Evolutionary conservation across 2,329 filamentous ascomycete genomes (phyloP), one percentile per base, ranked within the genome.

Genomic region (Paracoccidioides lutzii): DNA sequence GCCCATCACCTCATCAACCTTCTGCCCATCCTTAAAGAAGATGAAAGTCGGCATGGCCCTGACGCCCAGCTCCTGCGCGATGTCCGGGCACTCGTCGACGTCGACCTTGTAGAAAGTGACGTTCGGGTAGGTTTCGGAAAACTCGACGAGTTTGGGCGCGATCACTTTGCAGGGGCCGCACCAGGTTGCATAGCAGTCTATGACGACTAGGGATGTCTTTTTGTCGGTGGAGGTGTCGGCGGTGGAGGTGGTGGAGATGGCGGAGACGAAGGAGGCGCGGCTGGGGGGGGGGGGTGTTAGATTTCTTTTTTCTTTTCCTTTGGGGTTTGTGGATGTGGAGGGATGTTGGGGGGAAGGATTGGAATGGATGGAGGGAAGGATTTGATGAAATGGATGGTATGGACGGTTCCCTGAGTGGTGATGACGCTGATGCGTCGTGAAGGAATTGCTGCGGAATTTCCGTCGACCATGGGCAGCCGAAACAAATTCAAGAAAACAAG

Each of bases 111-210:
- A 70, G 63, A 81, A 81, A 33, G 73, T 72, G 28, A 80, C 67
- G 56, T 75, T 73, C 30, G 69, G 62, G 63, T 80, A 76, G 48
- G 73, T 71, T 54, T 75, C 71, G 57, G 77, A 78, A 55, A 80
- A 71, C 60, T 75, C 68, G 55, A 75, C 73, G 63, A 80, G 75
- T 59, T 76, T 68, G 35, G 78, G 78, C 3, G 73, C 73, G 55
- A 81, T 78, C 38, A 74, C 70, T 63, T 78, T 78, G 72, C 78
- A 81, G 33, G 78, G 78, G 1, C 78, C 78, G 64, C 78, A 80
- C 78, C 79, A 81, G 59, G 75, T 75, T 12, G 76, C 76, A 64
- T 75, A 77, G 71, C 77, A 78, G 66, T 79, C 76, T 63, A 76
- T 71, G 55, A 78, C 69, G 55, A 75, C 71, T 60, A 88, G 74